Evolutionary conservation across 345 rosid species (phyloP).

Genomic region (Rhizophora apiculata): DNA sequence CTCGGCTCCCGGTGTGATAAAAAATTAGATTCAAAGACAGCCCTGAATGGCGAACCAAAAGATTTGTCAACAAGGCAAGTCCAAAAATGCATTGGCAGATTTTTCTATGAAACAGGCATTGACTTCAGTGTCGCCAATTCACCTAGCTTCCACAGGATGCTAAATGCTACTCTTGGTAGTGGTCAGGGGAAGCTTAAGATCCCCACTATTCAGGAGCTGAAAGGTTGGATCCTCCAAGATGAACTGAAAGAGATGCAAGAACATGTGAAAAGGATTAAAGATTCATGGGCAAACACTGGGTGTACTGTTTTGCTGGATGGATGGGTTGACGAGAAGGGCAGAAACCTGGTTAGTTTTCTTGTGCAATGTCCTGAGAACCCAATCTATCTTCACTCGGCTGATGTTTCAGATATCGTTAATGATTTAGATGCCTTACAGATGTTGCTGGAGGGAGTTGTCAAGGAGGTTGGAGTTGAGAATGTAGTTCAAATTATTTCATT

Average conservation of each 20-base stretch:
- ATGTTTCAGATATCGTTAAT: constrained; percentile 31
- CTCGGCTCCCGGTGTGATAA: background rate
- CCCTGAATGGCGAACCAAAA: background rate
- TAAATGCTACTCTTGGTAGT: constrained; percentile 11
- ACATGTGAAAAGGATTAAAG: constrained; percentile 36
- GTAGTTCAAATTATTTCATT: constrained; percentile 50
- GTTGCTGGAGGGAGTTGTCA: constrained; percentile 38
- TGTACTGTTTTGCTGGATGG: constrained; percentile 68
- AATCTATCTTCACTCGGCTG: constrained; percentile 43
- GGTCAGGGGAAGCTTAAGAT: constrained; percentile 16
- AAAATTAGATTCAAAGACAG: background rate
- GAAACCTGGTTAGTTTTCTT: constrained; percentile 44
- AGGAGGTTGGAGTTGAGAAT: constrained; percentile 48
- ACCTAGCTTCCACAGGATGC: constrained; percentile 38
- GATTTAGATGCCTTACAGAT: constrained; percentile 28
- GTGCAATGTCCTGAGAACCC: constrained; percentile 54
- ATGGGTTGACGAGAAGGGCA: constrained; percentile 52
- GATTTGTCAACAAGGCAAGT: constrained; percentile 20
- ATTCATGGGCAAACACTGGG: constrained; percentile 54
- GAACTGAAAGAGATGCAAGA: constrained; percentile 37
- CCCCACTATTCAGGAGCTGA: constrained; percentile 28
- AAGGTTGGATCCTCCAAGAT: constrained; percentile 19
- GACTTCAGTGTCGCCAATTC: constrained; percentile 41
- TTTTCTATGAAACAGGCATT: constrained; percentile 43
- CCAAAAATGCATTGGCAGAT: constrained; percentile 18